Conservation (phyloP, 805 yeast genomes). For the Suhomyces kilbournensis region DNA sequence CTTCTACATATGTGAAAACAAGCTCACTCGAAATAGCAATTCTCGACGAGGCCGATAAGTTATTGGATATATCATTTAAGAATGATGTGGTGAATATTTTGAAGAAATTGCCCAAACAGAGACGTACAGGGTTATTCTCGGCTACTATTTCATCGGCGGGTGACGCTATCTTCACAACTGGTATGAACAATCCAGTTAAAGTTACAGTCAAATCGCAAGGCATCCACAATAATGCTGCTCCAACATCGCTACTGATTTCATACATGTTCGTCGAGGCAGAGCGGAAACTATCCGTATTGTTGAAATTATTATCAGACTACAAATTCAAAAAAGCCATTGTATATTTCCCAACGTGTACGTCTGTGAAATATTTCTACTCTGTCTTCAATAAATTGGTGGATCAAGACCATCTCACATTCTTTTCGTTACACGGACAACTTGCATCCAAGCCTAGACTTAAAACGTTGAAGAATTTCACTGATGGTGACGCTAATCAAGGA, state of each 20-base stretch:
- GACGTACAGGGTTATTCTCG: constrained; percentile 90
- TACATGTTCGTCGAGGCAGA: constrained; percentile 61
- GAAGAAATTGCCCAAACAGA: constrained; percentile 75
- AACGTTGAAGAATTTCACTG: constrained; percentile 62
- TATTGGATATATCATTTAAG: constrained; percentile 74
- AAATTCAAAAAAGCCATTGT: constrained; percentile 80
- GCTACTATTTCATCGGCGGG: constrained; percentile 90
- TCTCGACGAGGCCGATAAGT: constrained; percentile 90
- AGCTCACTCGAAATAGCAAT: constrained; percentile 68
- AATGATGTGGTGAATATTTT: constrained; percentile 67
- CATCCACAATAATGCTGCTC: constrained; percentile 42
- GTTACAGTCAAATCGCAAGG: constrained; percentile 64
- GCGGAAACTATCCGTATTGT: constrained; percentile 55
- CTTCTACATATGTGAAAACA: constrained; percentile 56
- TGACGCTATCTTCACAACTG: constrained; percentile 73
- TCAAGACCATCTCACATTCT: constrained; percentile 42
- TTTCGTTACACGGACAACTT: constrained; percentile 87
- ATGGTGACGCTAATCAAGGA: constrained; percentile 33
- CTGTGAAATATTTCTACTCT: constrained; percentile 74
- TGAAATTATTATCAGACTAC: constrained; percentile 51
- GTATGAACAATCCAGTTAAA: constrained; percentile 90
- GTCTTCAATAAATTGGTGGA: constrained; percentile 45
- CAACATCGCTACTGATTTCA: constrained; percentile 59
- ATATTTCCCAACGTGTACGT: constrained; percentile 85
- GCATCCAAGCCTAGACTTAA: constrained; percentile 75